Evolutionary conservation across 306 rosid genomes (phyloP).

Genomic region (Begonia fuchsioides): DNA sequence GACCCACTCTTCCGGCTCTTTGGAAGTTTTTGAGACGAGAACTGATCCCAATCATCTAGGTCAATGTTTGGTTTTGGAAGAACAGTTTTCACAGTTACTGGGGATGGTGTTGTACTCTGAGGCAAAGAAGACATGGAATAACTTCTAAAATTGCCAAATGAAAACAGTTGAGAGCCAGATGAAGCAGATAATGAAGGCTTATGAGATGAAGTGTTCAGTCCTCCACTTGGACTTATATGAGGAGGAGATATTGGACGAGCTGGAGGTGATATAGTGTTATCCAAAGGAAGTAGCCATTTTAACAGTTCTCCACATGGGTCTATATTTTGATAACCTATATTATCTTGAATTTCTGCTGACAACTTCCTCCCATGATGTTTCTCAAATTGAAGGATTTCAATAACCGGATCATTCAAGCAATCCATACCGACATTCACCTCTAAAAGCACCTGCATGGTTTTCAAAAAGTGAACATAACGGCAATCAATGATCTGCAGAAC

Average conservation of each 20-base stretch:
- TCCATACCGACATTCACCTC: conserved; percentile 67
- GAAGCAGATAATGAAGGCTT: conserved; percentile 31
- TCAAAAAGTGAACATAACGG: conserved; percentile 45
- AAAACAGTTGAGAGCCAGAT: conserved; percentile 55
- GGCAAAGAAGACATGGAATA: conserved; percentile 95
- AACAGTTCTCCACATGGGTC: conserved; percentile 72
- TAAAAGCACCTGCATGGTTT: conserved; percentile 96
- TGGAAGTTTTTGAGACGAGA: conserved; percentile 33
- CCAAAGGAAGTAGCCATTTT: conserved; percentile 89
- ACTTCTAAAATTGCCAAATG: conserved; percentile 69
- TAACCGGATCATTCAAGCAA: conserved; percentile 58
- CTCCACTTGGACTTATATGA: conserved; percentile 32
- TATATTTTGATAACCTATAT: conserved; percentile 24
- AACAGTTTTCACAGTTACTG: conserved; percentile 44
- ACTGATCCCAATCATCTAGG: conserved; percentile 61
- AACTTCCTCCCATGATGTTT: conserved; percentile 36
- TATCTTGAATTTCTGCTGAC: conserved; percentile 25
- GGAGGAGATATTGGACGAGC: conserved; percentile 48
- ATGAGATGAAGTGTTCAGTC: conserved; percentile 41
- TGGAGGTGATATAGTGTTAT: conserved; percentile 39
- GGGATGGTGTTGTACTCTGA: conserved; percentile 34
- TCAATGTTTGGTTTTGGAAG: conserved; percentile 77
- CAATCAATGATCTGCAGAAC: conserved; percentile 20
- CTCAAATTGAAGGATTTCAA: conserved; percentile 93
- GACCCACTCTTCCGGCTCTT: conserved; percentile 28